Base-by-base conservation (phyloP, 345 rosid genomes). In the Moringa oleifera region DNA sequence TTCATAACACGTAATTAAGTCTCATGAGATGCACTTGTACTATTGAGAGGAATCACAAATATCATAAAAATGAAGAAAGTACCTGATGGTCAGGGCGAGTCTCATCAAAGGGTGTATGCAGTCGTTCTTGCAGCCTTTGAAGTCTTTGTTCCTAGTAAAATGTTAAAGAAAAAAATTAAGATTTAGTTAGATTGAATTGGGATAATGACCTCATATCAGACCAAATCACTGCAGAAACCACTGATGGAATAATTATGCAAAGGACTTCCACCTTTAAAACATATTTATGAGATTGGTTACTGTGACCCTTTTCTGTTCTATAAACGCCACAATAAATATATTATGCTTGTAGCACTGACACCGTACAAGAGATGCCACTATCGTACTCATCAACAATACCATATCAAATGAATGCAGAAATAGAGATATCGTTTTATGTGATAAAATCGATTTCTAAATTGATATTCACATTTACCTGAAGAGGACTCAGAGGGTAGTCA, bases 11-110 rank as follows among this genome's bases (percentile, higher is more conserved):
- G 46, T 25, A 67, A 25, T 11, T 9, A 51, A 28, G 58, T 53
- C 55, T 18, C 1, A 50, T 46, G 10, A 24, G 28, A 50, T 17
- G 13, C 22, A 31, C 12, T 41, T 41, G 47, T 41, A 36, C 23
- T 19, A 15, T 20, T 36, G n/a, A 49, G 18, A 55, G 25, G 25
- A 33, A 33, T 33, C 11, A 33, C 21, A 51, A 33, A 20, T 55
- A 46, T 58, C 59, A 50, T 19, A 55, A 64, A 31, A 54, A 55
- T 51, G 19, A 57, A 64, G 61, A 63, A 66, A 28, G 47, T 83
- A 90, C 99, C 78, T 88, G 93, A 77, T 94, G 99, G 63, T 88
- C 95, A 59, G 80, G 90, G 59, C 86, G 79, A 66, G 82, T 79
- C 81, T 88, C 99, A 0, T 94, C 99, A 33, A 83, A 94, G 61